Evolutionary conservation across 805 yeast genomes (phyloP), one percentile per base, ranked within the genome.

Genomic region (Nakazawaea ishiwadae): DNA sequence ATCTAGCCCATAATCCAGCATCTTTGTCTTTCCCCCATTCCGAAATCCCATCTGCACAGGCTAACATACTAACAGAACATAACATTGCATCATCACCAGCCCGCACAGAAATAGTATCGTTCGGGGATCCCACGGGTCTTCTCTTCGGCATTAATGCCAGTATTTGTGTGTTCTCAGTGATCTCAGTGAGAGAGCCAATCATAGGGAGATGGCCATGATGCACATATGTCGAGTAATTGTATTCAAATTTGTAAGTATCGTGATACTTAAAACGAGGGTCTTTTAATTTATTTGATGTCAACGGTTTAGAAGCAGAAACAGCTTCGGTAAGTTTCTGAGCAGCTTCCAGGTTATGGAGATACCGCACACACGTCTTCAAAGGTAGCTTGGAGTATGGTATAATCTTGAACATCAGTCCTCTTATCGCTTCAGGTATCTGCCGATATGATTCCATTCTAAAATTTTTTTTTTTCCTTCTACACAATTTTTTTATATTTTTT

Each of bases 71-170:
- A 0, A 79, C 77, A 3, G 76, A 69, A 2, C 73, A 71, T 31
- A 75, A 57, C 77, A 75, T 71, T 7, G 81, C 78, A 50, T 75
- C 81, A 47, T 75, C 81, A 1, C 81, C 80, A 17, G 73, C 74
- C 46, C 70, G 69, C 35, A 75, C 65, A 6, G 75, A 68, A 4
- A 74, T 53, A 0, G 81, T 75, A 48, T 74, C 79, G 11, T 61
- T 63, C 0, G 77, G 77, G 17, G 75, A 69, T 3, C 79, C 78
- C 33, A 68, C 70, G 0, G 77, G 71, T 41, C 79, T 51, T 53
- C 79, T 58, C 46, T 70, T 60, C 3, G 79, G 80, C 33, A 75
- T 59, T 14, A 71, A 48, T 23, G 71, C 66, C 28, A 72, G 55
- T 10, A 47, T 49, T 40, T 62, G 68, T 0, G 77, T 56, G 0